These are phyloP conservation scores for Annulohypoxylon truncatum DNA, from an alignment of 2,329 filamentous ascomycete genomes.

Conservation along the genomic window DNA sequence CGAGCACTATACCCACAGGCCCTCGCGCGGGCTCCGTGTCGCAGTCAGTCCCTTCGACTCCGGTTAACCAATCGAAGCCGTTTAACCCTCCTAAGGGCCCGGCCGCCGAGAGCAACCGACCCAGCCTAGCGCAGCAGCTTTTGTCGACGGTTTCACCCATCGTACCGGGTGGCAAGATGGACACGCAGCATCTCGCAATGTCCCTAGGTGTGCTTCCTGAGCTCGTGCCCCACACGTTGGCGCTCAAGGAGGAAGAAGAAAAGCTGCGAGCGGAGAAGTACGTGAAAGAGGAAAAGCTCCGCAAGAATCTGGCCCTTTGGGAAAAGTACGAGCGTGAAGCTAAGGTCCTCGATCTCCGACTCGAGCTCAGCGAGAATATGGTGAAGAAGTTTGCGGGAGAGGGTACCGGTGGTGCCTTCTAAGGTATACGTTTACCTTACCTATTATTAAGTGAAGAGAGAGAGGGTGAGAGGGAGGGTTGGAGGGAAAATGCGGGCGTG, in stretches of 20 bases:
- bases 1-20: conserved; percentile 48
- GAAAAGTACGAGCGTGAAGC: conserved; percentile 66
- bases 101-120: conserved; percentile 51
- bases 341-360: conserved; percentile 65
- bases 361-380: conserved; percentile 67
- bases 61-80: conserved; percentile 55
- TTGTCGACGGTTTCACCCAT: conserved; percentile 63
- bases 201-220: conserved; percentile 63
- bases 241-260: conserved; percentile 69
- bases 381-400: conserved; percentile 69
- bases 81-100: conserved; percentile 71
- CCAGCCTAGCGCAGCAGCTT: conserved; percentile 64
- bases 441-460: neutral
- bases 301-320: conserved; percentile 65
- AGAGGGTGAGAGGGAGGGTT: neutral
- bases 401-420: conserved; percentile 66
- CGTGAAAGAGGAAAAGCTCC: conserved; percentile 64
- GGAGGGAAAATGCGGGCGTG: neutral
- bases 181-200: conserved; percentile 59
- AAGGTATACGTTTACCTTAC: conserved; percentile 41
- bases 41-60: conserved; percentile 54
- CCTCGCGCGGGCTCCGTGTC: conserved; percentile 47
- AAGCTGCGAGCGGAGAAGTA: conserved; percentile 65
- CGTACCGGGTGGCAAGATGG: conserved; percentile 66
- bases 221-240: conserved; percentile 64